Conservation (phyloP, 495 filamentous ascomycete genomes). For the Aspergillus steynii region DNA sequence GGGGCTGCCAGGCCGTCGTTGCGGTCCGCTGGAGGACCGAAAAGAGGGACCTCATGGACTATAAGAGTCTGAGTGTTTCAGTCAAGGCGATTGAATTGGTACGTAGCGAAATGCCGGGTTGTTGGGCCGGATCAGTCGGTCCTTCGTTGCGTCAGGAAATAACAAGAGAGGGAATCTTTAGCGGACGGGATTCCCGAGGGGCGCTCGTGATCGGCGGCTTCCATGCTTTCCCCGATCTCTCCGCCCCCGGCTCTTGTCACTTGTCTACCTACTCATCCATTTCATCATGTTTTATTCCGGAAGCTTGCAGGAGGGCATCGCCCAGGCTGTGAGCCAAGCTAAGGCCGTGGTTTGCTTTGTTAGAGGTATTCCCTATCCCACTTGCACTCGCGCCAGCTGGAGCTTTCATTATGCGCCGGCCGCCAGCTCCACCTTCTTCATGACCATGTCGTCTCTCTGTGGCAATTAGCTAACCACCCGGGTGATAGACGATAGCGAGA, state of each 20-base stretch:
- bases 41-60: conserved; percentile 35
- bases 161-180: not conserved
- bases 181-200: conserved; percentile 4
- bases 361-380: conserved; percentile 48
- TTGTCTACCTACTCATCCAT: not conserved
- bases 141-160: not conserved
- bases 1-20: conserved; percentile 24
- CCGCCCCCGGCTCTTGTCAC: conserved; percentile 6
- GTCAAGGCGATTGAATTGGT: not conserved
- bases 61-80: not conserved
- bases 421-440: conserved; percentile 13
- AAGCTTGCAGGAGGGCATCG: conserved; percentile 75
- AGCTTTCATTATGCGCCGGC: not conserved
- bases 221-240: conserved; percentile 7
- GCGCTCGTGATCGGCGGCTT: conserved; percentile 11
- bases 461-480: conserved; percentile 7
- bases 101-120: not conserved
- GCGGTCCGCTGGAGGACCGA: conserved; percentile 30
- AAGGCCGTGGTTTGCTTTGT: conserved; percentile 73
- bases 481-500: conserved; percentile 59
- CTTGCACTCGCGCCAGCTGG: conserved; percentile 19
- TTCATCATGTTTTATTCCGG: conserved; percentile 75
- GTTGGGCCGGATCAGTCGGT: not conserved
- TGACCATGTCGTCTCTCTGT: not conserved
- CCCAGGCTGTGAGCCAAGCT: conserved; percentile 63